Percentiles rank a stretch among this genome's conserved stretches.
These are phyloP conservation scores for Aspergillus conjunctus DNA, from an alignment of 495 filamentous ascomycete genomes.

Conservation along the genomic window DNA sequence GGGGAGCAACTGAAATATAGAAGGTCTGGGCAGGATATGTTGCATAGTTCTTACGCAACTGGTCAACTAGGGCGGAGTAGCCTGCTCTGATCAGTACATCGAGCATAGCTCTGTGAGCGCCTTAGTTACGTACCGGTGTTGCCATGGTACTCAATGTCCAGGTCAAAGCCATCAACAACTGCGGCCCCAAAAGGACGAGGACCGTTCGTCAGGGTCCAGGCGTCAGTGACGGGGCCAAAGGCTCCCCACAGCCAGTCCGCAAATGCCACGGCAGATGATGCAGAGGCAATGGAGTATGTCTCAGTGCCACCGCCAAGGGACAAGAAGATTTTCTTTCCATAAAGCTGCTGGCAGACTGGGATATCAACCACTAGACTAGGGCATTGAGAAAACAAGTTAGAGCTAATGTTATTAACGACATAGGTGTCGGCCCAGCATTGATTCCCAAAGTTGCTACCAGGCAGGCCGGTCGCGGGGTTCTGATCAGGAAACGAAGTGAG, in stretches of 20 bases:
- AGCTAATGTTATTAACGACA: conserved; percentile 2
- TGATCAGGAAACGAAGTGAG: conserved; percentile 64
- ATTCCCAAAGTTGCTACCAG: conserved; percentile 18
- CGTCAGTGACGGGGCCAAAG: conserved; percentile 56
- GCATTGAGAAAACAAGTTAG: conserved; percentile 9
- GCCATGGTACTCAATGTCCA: conserved; percentile 61
- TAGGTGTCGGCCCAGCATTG: conserved; percentile 20
- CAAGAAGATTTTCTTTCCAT: conserved; percentile 67
- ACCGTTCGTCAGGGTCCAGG: conserved; percentile 35
- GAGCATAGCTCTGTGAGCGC: neutral
- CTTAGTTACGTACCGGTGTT: conserved; percentile 40
- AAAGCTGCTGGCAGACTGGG: conserved; percentile 56
- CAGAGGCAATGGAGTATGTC: conserved; percentile 41
- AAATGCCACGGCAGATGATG: conserved; percentile 46
- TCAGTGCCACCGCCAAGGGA: conserved; percentile 61
- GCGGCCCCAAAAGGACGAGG: conserved; percentile 64
- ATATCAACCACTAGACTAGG: conserved; percentile 9
- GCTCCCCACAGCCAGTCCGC: conserved; percentile 65
- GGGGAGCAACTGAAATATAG: conserved; percentile 67
- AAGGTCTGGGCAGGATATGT: conserved; percentile 47
- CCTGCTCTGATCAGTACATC: conserved; percentile 24
- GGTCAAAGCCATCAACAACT: conserved; percentile 71
- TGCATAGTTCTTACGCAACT: conserved; percentile 54
- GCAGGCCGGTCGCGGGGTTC: conserved; percentile 14
- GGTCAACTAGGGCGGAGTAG: conserved; percentile 49